These are phyloP conservation scores for Maudiozyma saulgeensis DNA, from an alignment of 805 yeast species.

Conservation along the genomic window DNA sequence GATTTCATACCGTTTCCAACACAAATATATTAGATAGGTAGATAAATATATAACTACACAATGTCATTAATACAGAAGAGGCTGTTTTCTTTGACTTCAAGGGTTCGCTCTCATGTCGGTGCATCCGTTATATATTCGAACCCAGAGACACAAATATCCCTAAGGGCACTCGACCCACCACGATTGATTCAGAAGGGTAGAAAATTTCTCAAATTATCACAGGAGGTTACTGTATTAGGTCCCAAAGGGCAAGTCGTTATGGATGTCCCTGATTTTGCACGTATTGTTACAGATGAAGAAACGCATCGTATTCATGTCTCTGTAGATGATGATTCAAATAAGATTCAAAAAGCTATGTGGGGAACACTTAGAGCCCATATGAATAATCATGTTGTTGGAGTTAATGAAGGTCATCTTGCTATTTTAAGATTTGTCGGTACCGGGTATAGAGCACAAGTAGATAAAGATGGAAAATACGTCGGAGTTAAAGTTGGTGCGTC, in stretches of 20 bases:
- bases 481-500: constrained; percentile 84
- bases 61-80: constrained; percentile 5
- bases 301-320: constrained; percentile 38
- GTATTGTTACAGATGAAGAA: constrained; percentile 32
- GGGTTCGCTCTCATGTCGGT: constrained; percentile 60
- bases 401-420: constrained; percentile 84
- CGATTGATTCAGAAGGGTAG: constrained; percentile 59
- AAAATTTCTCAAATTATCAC: constrained; percentile 45
- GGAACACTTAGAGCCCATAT: constrained; percentile 81
- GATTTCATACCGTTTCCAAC: no score
- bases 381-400: constrained; percentile 75
- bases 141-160: constrained; percentile 43
- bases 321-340: constrained; percentile 48
- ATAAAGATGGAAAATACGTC: constrained; percentile 48
- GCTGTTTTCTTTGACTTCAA: not conserved
- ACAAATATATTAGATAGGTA: not conserved
- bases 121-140: constrained; percentile 64
- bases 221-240: constrained; percentile 54
- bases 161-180: constrained; percentile 39
- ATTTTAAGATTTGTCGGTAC: constrained; percentile 89
- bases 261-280: constrained; percentile 57
- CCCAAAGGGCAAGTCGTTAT: constrained; percentile 64
- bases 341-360: constrained; percentile 83
- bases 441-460: constrained; percentile 85
- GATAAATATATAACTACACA: not conserved